Evolutionary conservation across 306 rosid genomes (phyloP), one percentile per base, ranked within the genome.

Genomic region (Gillenia trifoliata): DNA sequence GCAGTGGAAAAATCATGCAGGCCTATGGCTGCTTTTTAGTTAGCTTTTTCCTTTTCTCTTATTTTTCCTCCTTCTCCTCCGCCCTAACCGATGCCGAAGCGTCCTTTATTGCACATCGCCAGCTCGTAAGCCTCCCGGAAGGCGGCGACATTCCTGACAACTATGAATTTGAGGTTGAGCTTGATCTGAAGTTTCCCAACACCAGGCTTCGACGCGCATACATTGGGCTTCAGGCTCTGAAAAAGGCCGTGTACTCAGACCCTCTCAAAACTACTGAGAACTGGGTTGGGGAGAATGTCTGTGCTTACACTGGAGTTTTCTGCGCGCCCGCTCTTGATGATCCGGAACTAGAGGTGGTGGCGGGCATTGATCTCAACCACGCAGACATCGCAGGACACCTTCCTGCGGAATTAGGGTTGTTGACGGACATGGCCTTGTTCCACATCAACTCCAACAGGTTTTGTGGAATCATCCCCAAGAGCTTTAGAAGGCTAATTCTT

Each of bases 371-470:
- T 47, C 52, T 80, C 26, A 80, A 80, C 45, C 77, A 62, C 3
- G 77, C 74, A 25, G 84, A 80, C 77, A 80, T 80, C 15, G 84
- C 84, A 4, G 84, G 84, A 26, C 76, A 76, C 57, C 84, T 80
- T 64, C 84, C 84, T 19, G 70, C 31, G 3, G 84, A 80, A 67
- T 66, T 80, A 11, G 84, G 84, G 20, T 36, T 80, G 8, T 47
- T 80, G 34, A 49, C 73, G 0, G 84, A 80, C 28, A 8, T 80
- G 9, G 80, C 84, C 2, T 25, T 80, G 25, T 80, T 80, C 52
- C 84, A 80, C 70, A 76, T 80, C 33, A 76, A 80, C 70, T 40
- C 80, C 1, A 80, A 80, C 59, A 64, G 84, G 45, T 80, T 80
- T 17, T 80, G 84, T 49, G 84, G 84, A 25, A 62, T 76, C 28